A percentile compares a stretch with the other conserved stretches of the same genome.
These are phyloP conservation scores for Lachnum nothofagi DNA, from an alignment of 2,329 filamentous ascomycete genomes.

Conservation along the genomic window DNA sequence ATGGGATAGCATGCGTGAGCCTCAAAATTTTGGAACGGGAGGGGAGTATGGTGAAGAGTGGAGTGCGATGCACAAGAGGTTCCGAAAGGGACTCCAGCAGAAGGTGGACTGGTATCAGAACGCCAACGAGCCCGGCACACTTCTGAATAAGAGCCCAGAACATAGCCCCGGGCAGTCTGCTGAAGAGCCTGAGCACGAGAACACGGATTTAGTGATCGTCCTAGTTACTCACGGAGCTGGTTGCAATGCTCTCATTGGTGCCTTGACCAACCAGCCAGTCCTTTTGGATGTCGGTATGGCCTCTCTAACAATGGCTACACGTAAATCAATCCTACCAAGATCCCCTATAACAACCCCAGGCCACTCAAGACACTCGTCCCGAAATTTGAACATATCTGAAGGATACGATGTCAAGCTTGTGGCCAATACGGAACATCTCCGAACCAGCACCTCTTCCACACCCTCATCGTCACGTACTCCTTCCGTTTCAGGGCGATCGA, in stretches of 20 bases:
- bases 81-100: conserved; percentile 70
- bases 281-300: conserved; percentile 86
- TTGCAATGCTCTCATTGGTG: conserved; percentile 90
- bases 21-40: conserved; percentile 79
- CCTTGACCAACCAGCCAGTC: conserved; percentile 84
- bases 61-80: conserved; percentile 89
- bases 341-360: conserved; percentile 19
- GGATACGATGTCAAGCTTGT: conserved; percentile 69
- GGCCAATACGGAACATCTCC: conserved; percentile 71
- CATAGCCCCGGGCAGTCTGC: conserved; percentile 33
- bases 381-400: conserved; percentile 46
- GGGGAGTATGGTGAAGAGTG: conserved; percentile 90
- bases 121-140: conserved; percentile 48
- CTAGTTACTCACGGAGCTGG: conserved; percentile 92
- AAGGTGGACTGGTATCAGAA: conserved; percentile 78
- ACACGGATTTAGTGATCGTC: conserved; percentile 72
- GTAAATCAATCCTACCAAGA: conserved; percentile 39
- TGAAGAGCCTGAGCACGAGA: conserved; percentile 49
- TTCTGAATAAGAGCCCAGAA: conserved; percentile 42
- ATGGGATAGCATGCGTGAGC: conserved; percentile 84
- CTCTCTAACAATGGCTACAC: conserved; percentile 81
- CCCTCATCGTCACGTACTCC: conserved; percentile 35
- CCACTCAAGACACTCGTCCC: conserved; percentile 36
- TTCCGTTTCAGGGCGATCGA: conserved; percentile 27
- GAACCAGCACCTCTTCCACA: conserved; percentile 36